Evolutionary conservation across 148 eudicot species (phyloP), one percentile per base, ranked within the genome.

Genomic region (Vaccinium corymbosum): DNA sequence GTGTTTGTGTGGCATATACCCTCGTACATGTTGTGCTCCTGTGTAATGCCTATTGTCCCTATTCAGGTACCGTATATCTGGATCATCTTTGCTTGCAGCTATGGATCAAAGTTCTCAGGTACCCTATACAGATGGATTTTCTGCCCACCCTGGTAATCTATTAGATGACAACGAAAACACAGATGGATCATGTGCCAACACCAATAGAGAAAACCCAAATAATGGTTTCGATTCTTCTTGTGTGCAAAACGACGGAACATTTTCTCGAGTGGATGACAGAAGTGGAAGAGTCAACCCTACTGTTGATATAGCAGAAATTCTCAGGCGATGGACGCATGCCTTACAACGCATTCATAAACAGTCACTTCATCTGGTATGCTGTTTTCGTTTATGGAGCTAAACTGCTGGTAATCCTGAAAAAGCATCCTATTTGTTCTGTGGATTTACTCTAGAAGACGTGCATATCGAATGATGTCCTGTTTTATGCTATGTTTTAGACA

Each of bases 291-390:
- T 91, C 79, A 92, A 97, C 64, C 90, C 94, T n/a, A 91, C 95
- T 80, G 99, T 97, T 83, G 99, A 97, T 92, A 90, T 97, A 83
- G 98, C 99, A 38, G 99, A 97, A 88, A 90, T 94, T 61, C 92
- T 97, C 85, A 88, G 99, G 85, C 95, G 99, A 71, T 97, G 99
- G 99, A 97, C 99, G 4, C 99, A 97, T 94, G 97, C 98, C 61
- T 88, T 97, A 56, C 99, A 94, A 81, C 89, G 99, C 81, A 94
- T 97, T 83, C 98, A 97, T 89, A 97, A 94, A 81, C 98, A 97
- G 86, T 94, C 99, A 27, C 91, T 97, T 81, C 97, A 91, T 78
- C 85, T 97, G 94, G 99, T 97, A 92, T 71, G 83, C 50, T 85
- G 12, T 80, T 81, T 55, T 78, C 52, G 68, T 49, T 29, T 10